Base-by-base conservation (phyloP, 2,329 filamentous ascomycete genomes). In the Didymella pinodella region DNA sequence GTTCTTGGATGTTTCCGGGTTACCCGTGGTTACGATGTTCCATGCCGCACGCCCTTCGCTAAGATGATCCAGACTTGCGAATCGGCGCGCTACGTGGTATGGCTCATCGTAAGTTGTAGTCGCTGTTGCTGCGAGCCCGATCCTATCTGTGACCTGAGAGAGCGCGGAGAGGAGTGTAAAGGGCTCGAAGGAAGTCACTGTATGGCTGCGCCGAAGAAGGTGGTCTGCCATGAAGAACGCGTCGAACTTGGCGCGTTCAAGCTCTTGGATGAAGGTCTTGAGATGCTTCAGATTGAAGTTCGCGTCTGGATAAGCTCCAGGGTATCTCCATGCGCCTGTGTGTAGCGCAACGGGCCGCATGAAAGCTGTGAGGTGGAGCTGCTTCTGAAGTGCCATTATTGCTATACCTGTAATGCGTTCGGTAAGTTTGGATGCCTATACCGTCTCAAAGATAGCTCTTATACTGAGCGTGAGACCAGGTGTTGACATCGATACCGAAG, bases 231-330 rank as follows among this genome's bases (percentile, higher is more conserved):
- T 76, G 66, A 78, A 78, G 61, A 78, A 76, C 25, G 69, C 73
- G 52, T 77, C 72, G 50, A 77, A 76, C 31, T 75, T 69, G 0
- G 71, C 74, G 14, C 62, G 62, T 48, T 78, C 75, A 0, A 78
- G 65, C 74, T 51, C 54, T 64, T 84, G 79, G 45, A 84, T 84
- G 63, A 86, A 86, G 0, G 78, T 77, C 46, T 34, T 34, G 5
- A 86, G 73, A 62, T 86, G 83, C 20, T 75, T 71, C 14, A 86
- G 78, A 62, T 85, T 85, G 79, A 86, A 86, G 73, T 86, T 86
- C 52, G 84, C 84, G 54, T 86, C 84, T 0, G 84, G 77, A 54
- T 83, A 84, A 0, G 84, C 74, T 3, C 81, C 82, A 0, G 84
- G 84, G 61, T 85, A 86, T 6, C 84, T 78, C 84, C 84, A 86